Evolutionary conservation across 257 asterid genomes (phyloP).

Genomic region (Nicotiana tomentosiformis): DNA sequence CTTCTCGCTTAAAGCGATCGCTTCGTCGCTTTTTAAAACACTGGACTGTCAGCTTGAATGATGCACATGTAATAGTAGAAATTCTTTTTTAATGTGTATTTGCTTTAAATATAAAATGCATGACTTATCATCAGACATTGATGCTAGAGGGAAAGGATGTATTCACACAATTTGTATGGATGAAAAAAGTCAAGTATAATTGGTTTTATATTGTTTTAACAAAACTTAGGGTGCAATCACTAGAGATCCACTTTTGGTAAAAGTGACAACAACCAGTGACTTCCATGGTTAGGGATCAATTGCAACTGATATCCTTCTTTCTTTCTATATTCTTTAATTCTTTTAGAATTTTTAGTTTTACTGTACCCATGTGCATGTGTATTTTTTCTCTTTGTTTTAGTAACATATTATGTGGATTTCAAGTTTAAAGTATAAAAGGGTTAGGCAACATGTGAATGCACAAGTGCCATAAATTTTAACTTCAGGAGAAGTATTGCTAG

Average conservation of each 20-base stretch:
- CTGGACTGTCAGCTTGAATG: background rate
- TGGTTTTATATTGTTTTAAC: background rate
- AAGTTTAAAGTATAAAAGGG: background rate
- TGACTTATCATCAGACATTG: background rate
- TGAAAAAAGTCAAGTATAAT: background rate
- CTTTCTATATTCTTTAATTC: background rate
- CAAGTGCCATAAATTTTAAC: background rate
- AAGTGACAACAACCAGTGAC: background rate
- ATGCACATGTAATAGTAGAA: background rate
- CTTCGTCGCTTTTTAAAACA: too few relatives aligned
- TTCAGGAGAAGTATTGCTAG: background rate
- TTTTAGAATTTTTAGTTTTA: background rate
- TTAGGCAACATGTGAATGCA: background rate
- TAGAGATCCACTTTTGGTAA: background rate
- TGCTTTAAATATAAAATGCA: background rate
- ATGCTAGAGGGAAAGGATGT: background rate
- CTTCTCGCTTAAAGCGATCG: too few relatives aligned
- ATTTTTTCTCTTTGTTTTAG: background rate
- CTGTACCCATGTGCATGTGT: background rate
- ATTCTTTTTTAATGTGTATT: background rate
- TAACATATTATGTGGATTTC: background rate
- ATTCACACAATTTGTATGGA: background rate
- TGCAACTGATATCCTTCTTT: background rate
- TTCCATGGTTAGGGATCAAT: background rate
- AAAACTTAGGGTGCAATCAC: background rate